Evolutionary conservation across 331 rosid species (phyloP).

Genomic region (Saraca asoca): DNA sequence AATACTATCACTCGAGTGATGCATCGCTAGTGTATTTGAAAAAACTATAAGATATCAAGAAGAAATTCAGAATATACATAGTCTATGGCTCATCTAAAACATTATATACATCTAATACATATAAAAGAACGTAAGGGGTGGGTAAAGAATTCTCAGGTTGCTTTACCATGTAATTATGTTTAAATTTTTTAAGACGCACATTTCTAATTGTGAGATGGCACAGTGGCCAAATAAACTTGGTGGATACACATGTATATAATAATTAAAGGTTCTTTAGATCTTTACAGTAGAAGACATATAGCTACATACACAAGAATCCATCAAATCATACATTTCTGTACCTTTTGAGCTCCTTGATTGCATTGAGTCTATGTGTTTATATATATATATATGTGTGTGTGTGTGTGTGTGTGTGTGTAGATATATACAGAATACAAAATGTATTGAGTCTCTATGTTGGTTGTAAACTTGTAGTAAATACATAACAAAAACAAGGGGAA

Average conservation of each 20-base stretch:
- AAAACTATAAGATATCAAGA: not conserved
- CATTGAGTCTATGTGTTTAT: no score
- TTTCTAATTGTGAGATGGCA: not conserved
- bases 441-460: not conserved
- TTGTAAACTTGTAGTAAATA: conserved; percentile 2
- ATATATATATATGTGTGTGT: no score
- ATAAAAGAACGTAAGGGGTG: not conserved
- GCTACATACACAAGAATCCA: conserved; percentile 1
- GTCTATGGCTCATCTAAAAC: not conserved
- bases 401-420: no score
- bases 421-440: no score
- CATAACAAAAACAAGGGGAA: conserved; percentile 7
- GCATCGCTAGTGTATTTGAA: not conserved
- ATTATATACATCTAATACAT: not conserved
- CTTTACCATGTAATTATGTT: not conserved
- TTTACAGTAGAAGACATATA: not conserved
- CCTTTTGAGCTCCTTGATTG: conserved; percentile 5
- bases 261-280: conserved; percentile 17
- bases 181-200: not conserved
- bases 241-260: not conserved
- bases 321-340: not conserved
- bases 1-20: not conserved
- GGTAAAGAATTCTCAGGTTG: no score
- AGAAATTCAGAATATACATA: not conserved
- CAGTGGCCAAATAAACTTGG: not conserved